Base-by-base conservation (phyloP, 1,284 basidiomycete species). In the Trichosporon faecale region DNA sequence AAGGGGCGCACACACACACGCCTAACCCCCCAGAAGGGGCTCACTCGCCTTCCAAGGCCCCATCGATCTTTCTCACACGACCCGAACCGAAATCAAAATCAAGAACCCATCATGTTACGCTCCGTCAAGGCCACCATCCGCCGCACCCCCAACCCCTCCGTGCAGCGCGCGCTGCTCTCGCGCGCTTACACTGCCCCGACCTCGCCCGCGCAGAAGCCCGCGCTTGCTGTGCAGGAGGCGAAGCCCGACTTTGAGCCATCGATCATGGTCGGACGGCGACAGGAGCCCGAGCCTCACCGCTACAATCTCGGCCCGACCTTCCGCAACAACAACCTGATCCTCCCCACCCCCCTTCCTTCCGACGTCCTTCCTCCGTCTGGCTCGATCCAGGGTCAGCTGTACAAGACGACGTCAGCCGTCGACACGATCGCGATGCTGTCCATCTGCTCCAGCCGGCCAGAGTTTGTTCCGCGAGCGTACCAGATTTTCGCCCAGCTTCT, bases 361-460 rank as follows among this genome's bases (percentile, higher is more conserved):
- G 76, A 77, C 65, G 68, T 78, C 25, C 52, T 64, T 5, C 69
- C 72, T 3, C 31, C 67, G 0, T 60, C 72, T 1, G 68, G 71
- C 29, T 69, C 73, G 7, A 46, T 75, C 14, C 78, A 79, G 37
- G 46, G 73, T 16, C 65, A 71, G 2, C 75, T 83, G 14, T 84
- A 82, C 73, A 78, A 78, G 11, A 65, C 80, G 2, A 78, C 81
- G 1, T 73, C 76, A 9, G 74, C 80, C 11, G 69, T 84, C 40
- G 82, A 83, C 68, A 74, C 78, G 9, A 68, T 81, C 14, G 79
- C 80, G 7, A 78, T 84, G 73, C 80, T 84, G 21, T 77, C 76
- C 5, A 80, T 84, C 60, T 83, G 83, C 73, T 76, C 82, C n/a
- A 70, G 76, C 7, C 68, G 79, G 33, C 76, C 76, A 2, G 80